phyloP scores from a whole-genome alignment of 1,284 basidiomycete genomes.

The Porphyrellus sp. region DNA sequence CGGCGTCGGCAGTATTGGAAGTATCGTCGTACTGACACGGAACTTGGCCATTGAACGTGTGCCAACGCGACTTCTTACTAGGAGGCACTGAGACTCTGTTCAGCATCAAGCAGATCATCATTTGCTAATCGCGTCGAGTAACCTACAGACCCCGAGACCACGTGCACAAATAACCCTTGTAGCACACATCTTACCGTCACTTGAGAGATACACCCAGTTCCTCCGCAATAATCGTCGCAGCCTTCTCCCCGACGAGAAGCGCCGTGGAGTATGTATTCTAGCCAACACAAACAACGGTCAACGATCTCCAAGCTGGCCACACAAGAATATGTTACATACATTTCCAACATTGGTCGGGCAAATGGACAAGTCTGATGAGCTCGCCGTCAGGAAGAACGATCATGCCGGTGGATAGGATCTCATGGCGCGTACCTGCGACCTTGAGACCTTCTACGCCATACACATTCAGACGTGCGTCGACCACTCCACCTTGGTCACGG shows the following conservation, averaged over 20 bases:
- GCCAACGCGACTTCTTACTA: too few species aligned
- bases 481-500: slow-evolving; percentile 25
- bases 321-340: slow-evolving; percentile 16
- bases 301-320: too few species aligned
- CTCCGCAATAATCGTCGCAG: slow-evolving; percentile 27
- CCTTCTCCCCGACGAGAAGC: slow-evolving; percentile 33
- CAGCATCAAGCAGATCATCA: too few species aligned
- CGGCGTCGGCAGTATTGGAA: too few species aligned
- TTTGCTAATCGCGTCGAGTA: too few species aligned
- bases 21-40: too few species aligned
- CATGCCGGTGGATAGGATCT: too few species aligned
- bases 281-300: background rate
- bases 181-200: background rate
- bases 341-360: slow-evolving; percentile 33
- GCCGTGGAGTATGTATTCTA: slow-evolving; percentile 35
- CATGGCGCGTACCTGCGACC: slow-evolving; percentile 25
- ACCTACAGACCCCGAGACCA: too few species aligned
- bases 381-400: background rate
- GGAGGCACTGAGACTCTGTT: too few species aligned
- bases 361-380: slow-evolving; percentile 31
- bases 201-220: slow-evolving; percentile 21
- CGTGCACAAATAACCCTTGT: too few species aligned
- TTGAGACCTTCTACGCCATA: slow-evolving; percentile 32
- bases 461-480: slow-evolving; percentile 31
- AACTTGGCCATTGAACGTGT: too few species aligned